Conservation (phyloP, 352 stramenopile genomes). For the Globisporangium sylvaticum region DNA sequence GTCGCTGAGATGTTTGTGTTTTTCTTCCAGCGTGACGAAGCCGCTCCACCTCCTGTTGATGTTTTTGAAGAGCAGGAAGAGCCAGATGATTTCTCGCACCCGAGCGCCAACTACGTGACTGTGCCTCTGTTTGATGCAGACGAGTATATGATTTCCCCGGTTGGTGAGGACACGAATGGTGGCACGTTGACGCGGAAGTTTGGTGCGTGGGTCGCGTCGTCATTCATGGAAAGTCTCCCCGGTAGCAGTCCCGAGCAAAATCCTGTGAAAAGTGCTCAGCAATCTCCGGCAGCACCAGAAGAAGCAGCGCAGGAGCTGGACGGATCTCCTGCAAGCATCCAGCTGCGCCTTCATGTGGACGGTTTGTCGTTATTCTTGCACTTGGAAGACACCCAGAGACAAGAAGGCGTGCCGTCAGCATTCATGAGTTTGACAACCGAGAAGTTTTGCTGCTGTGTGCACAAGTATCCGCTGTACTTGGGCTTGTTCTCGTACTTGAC, state of each 20-base stretch:
- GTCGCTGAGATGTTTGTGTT: conserved; percentile 75
- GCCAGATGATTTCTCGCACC: background rate
- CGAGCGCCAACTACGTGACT: background rate
- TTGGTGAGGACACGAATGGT: conserved; percentile 19
- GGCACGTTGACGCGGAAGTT: conserved; percentile 46
- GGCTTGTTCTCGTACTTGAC: conserved; percentile 70
- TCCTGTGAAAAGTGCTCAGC: conserved; percentile 17
- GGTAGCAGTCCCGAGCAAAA: conserved; percentile 8
- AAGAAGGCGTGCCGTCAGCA: conserved; percentile 29
- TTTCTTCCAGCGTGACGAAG: conserved; percentile 52
- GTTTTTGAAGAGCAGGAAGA: conserved; percentile 7
- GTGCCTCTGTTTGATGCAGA: background rate
- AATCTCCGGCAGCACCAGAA: conserved; percentile 9
- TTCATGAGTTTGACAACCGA: conserved; percentile 66
- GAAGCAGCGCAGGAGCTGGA: conserved; percentile 21
- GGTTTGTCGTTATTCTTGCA: conserved; percentile 69
- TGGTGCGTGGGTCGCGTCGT: conserved; percentile 52
- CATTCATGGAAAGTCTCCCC: conserved; percentile 44
- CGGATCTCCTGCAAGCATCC: conserved; percentile 41
- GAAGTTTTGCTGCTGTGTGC: conserved; percentile 68
- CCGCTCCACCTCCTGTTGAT: background rate
- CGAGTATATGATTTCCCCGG: conserved; percentile 16
- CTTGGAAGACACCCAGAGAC: conserved; percentile 33
- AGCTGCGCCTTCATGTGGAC: conserved; percentile 71
- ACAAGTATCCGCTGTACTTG: conserved; percentile 64